A percentile compares a stretch with the other conserved stretches of the same genome.
These are phyloP conservation scores for Rhodocollybia butyracea DNA, from an alignment of 768 basidiomycete species.

Conservation along the genomic window DNA sequence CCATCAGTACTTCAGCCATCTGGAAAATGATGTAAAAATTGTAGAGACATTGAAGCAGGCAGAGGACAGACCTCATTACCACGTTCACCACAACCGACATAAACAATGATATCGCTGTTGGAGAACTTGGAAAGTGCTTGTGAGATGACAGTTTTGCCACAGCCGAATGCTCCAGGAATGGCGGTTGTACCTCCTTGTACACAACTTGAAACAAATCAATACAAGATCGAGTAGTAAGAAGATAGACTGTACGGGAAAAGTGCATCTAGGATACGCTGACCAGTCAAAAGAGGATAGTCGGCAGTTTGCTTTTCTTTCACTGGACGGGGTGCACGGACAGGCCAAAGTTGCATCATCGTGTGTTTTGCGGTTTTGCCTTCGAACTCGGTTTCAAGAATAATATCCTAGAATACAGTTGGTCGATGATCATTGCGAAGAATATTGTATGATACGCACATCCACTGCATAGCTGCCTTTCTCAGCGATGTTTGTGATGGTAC, in stretches of 20 bases:
- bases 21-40: slow-evolving; percentile 23
- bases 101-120: slow-evolving; percentile 98
- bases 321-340: slow-evolving; percentile 95
- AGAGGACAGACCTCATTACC: slow-evolving; percentile 77
- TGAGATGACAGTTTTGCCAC: slow-evolving; percentile 98
- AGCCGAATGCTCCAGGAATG: slow-evolving; percentile 98
- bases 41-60: not conserved
- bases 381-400: slow-evolving; percentile 96
- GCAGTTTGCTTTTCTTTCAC: slow-evolving; percentile 95
- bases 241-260: slow-evolving; percentile 80
- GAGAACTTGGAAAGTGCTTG: slow-evolving; percentile 98
- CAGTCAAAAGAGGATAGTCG: slow-evolving; percentile 87
- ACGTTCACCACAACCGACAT: slow-evolving; percentile 98
- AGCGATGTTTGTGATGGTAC: slow-evolving; percentile 90
- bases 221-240: not conserved
- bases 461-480: slow-evolving; percentile 94
- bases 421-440: no score
- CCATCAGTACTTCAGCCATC: slow-evolving; percentile 99
- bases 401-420: slow-evolving; percentile 53
- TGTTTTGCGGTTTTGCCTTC: slow-evolving; percentile 92
- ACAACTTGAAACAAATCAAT: slow-evolving; percentile 46
- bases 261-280: slow-evolving; percentile 95
- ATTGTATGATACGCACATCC: slow-evolving; percentile 60
- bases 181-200: slow-evolving; percentile 96
- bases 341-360: slow-evolving; percentile 98